A percentile compares a stretch with the other conserved stretches of the same genome.
phyloP scores from a whole-genome alignment of 805 yeast species.

The Cyberlindnera mississippiensis region DNA sequence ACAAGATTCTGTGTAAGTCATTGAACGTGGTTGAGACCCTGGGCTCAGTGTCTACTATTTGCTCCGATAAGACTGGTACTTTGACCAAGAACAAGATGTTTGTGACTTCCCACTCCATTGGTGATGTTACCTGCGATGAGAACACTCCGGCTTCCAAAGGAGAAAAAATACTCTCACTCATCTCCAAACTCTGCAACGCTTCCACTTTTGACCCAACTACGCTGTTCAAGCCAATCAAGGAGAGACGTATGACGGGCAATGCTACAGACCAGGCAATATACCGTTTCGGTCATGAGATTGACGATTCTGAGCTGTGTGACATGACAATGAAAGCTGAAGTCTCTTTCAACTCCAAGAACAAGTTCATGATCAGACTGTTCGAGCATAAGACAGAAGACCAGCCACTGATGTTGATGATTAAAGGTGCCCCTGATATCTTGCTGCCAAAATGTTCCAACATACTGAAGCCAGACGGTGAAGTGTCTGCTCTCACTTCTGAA shows the following conservation, averaged over 20 bases:
- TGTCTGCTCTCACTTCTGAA: constrained; percentile 8
- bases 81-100: constrained; percentile 49
- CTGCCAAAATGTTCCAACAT: constrained; percentile 29
- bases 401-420: constrained; percentile 26
- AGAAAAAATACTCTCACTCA: constrained; percentile 11
- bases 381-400: constrained; percentile 2
- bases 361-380: constrained; percentile 38
- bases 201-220: constrained; percentile 27
- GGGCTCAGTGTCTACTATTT: constrained; percentile 48
- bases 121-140: constrained; percentile 2
- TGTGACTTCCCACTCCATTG: constrained; percentile 29
- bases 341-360: constrained; percentile 44
- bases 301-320: constrained; percentile 11
- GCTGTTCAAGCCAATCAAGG: constrained; percentile 12
- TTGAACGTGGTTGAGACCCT: constrained; percentile 50
- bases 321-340: constrained; percentile 31
- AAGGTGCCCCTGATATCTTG: constrained; percentile 46
- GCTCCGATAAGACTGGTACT: constrained; percentile 43
- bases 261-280: constrained; percentile 47
- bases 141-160: constrained; percentile 1
- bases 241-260: constrained; percentile 36
- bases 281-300: constrained; percentile 31
- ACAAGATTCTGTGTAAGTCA: constrained; percentile 42
- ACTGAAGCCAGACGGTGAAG: constrained; percentile 17
- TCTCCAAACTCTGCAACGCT: constrained; percentile 35